Evolutionary conservation across 2,329 filamentous ascomycete genomes (phyloP).

Genomic region (Fusarium sp.): DNA sequence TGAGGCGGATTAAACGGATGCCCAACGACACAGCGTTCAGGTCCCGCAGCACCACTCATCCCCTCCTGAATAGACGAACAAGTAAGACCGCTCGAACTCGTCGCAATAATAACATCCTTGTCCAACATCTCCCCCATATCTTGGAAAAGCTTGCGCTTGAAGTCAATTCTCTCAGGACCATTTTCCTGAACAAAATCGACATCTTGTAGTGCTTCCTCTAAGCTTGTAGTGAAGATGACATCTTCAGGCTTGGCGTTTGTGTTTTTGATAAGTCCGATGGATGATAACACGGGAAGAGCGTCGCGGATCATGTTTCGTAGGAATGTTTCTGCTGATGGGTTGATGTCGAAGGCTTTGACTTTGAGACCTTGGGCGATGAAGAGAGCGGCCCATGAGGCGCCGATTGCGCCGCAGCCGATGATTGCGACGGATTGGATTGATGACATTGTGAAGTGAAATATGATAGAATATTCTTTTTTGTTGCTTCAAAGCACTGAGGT

Average conservation of each 20-base stretch:
- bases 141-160: conserved; percentile 13
- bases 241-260: conserved; percentile 4
- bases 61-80: conserved; percentile 24
- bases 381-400: conserved; percentile 19
- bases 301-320: conserved; percentile 12
- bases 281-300: conserved; percentile 18
- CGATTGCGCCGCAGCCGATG: conserved; percentile 19
- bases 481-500: neutral
- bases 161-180: conserved; percentile 13
- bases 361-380: conserved; percentile 15
- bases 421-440: conserved; percentile 15
- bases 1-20: conserved; percentile 21
- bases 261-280: conserved; percentile 1
- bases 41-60: neutral
- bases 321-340: conserved; percentile 8
- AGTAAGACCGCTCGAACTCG: conserved; percentile 16
- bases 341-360: conserved; percentile 26
- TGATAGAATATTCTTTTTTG: neutral
- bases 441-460: neutral
- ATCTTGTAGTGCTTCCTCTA: neutral
- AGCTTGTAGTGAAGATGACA: conserved; percentile 16
- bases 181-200: conserved; percentile 15
- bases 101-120: conserved; percentile 1
- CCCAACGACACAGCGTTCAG: conserved; percentile 13
- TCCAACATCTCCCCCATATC: neutral